These are phyloP conservation scores for Ambrosiella cleistominuta DNA, from an alignment of 2,329 filamentous ascomycete species.

Conservation along the genomic window DNA sequence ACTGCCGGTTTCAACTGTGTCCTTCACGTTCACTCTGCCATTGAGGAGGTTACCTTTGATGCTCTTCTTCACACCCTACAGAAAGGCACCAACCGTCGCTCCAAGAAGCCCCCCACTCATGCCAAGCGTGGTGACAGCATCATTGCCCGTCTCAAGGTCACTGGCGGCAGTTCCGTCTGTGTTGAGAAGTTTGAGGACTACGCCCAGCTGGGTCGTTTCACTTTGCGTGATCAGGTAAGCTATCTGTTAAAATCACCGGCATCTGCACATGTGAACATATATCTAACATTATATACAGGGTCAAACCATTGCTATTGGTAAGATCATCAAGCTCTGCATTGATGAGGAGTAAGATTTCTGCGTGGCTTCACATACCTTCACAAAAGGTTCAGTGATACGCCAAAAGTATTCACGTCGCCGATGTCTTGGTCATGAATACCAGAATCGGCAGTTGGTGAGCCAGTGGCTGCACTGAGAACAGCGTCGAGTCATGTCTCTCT, in stretches of 20 bases:
- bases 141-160: constrained; percentile 81
- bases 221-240: constrained; percentile 66
- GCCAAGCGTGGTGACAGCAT: constrained; percentile 69
- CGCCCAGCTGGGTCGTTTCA: constrained; percentile 82
- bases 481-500: too few relatives aligned
- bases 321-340: constrained; percentile 75
- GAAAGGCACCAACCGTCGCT: constrained; percentile 84
- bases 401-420: too few relatives aligned
- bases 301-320: constrained; percentile 98
- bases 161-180: constrained; percentile 71
- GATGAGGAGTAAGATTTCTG: constrained; percentile 19
- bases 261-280: neutral
- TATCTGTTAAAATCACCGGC: neutral
- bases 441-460: too few relatives aligned
- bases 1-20: constrained; percentile 96
- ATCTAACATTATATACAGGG: constrained; percentile 38
- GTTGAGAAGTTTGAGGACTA: constrained; percentile 93
- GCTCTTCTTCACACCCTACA: constrained; percentile 83
- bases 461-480: too few relatives aligned
- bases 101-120: constrained; percentile 82
- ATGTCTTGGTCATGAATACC: too few relatives aligned
- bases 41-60: constrained; percentile 89
- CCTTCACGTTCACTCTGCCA: constrained; percentile 88
- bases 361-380: constrained; percentile 7
- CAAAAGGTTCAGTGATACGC: neutral